Conservation (phyloP, 2,329 filamentous ascomycete species). For the Arachnomyces sp. region DNA sequence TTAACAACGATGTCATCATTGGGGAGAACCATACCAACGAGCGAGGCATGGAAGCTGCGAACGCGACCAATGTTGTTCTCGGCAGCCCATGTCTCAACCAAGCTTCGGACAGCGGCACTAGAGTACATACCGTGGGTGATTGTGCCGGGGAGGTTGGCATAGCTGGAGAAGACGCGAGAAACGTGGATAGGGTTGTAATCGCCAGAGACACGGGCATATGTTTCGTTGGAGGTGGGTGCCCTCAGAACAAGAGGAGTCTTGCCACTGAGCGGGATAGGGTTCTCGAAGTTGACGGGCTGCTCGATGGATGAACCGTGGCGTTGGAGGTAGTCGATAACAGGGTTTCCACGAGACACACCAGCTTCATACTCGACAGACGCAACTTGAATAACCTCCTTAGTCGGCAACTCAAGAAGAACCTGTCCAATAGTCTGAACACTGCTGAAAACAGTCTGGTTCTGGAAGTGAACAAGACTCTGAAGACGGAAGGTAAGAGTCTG, state of each 20-base stretch:
- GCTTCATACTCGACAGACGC: constrained; percentile 95
- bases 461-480: constrained; percentile 83
- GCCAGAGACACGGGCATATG: constrained; percentile 91
- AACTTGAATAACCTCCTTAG: constrained; percentile 94
- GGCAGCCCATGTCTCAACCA: constrained; percentile 97
- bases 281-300: constrained; percentile 94
- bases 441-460: constrained; percentile 88
- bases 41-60: constrained; percentile 88
- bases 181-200: constrained; percentile 99
- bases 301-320: constrained; percentile 87
- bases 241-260: constrained; percentile 82
- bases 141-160: constrained; percentile 89
- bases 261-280: constrained; percentile 88
- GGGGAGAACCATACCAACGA: constrained; percentile 72
- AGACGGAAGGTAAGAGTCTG: constrained; percentile 95
- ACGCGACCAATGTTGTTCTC: constrained; percentile 98
- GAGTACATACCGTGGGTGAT: constrained; percentile 99
- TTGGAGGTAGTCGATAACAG: constrained; percentile 90
- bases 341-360: constrained; percentile 85
- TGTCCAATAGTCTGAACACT: constrained; percentile 86
- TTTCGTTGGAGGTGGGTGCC: constrained; percentile 93
- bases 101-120: constrained; percentile 85
- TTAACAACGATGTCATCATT: constrained; percentile 25
- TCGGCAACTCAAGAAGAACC: constrained; percentile 86
- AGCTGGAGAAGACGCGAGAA: constrained; percentile 89